Evolutionary conservation across 2,329 filamentous ascomycete genomes (phyloP), one percentile per base, ranked within the genome.

Genomic region (Colletotrichum godetiae): DNA sequence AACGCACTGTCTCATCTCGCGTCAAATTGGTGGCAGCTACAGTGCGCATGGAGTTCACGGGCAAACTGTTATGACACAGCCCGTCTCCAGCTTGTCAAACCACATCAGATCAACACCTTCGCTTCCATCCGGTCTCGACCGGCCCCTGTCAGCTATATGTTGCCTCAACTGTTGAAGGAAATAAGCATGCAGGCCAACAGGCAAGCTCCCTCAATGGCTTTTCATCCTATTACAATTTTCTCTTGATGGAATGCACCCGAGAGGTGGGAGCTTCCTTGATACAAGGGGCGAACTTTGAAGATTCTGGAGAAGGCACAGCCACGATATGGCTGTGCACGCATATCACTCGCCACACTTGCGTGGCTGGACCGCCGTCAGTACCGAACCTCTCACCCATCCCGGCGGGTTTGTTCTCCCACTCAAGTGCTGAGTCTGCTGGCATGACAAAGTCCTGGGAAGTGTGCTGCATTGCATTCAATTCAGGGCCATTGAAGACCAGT

Each of bases 261-360:
- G 66, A 68, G 66, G 66, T 63, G 22, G 22, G 35, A 22, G 10
- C 12, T 22, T 53, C n/a, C 42, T 11, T 49, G 42, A 27, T 27
- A 22, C 35, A 15, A 29, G 46, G 19, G 24, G n/a, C 27, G 19
- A 42, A 42, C 37, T 19, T 42, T 42, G 37, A 61, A 61, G 27
- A 13, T 19, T 58, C 68, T 11, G 66, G 68, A 49, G 67, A 73
- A 31, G 62, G 71, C 62, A 68, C 64, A 15, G 69, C 75, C 27
- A 67, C 67, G 58, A 67, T 59, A 19, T 72, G 73, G 66, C 58
- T 63, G 27, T 55, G 66, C 35, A 55, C n/a, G 57, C n/a, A 55
- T 13, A 46, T 67, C 42, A 63, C 57, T 63, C 22, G 66, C 61
- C 61, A 70, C 61, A 60, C 61, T 53, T 53, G 24, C 53, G 55